These are phyloP conservation scores for Lachnellula cervina DNA, from an alignment of 2,329 filamentous ascomycete genomes.

Conservation along the genomic window DNA sequence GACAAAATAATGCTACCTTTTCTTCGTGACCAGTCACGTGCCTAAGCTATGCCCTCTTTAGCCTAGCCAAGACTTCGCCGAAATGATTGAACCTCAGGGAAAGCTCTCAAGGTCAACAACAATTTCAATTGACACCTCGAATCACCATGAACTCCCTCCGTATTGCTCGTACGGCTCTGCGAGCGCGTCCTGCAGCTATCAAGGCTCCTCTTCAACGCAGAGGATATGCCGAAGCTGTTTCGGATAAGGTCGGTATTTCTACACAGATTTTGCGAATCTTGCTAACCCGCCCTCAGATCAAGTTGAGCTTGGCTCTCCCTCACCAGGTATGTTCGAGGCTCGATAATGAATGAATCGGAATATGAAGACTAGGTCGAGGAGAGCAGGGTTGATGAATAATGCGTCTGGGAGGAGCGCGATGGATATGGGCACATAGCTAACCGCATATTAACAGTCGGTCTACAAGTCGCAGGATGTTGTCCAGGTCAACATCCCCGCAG, in stretches of 20 bases:
- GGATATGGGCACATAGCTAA: conserved; percentile 39
- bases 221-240: conserved; percentile 83
- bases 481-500: conserved; percentile 98
- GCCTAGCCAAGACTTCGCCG: background rate
- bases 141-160: conserved; percentile 89
- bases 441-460: conserved; percentile 52
- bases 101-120: conserved; percentile 30
- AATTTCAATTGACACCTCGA: conserved; percentile 37
- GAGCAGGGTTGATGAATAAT: background rate
- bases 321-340: conserved; percentile 74
- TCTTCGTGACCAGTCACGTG: background rate
- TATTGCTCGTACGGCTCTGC: conserved; percentile 83
- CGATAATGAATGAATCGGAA: background rate
- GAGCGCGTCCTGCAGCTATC: conserved; percentile 73
- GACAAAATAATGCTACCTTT: background rate
- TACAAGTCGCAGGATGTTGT: conserved; percentile 68
- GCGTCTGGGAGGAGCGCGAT: conserved; percentile 1
- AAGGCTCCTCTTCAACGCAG: conserved; percentile 75
- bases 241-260: conserved; percentile 63
- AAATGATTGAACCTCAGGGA: conserved; percentile 3
- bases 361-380: background rate
- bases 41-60: background rate
- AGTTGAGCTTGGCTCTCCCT: conserved; percentile 94
- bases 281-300: conserved; percentile 57
- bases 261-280: conserved; percentile 21